These are phyloP conservation scores for Ophiostoma ulmi DNA, from an alignment of 2,329 filamentous ascomycete genomes.

Conservation along the genomic window DNA sequence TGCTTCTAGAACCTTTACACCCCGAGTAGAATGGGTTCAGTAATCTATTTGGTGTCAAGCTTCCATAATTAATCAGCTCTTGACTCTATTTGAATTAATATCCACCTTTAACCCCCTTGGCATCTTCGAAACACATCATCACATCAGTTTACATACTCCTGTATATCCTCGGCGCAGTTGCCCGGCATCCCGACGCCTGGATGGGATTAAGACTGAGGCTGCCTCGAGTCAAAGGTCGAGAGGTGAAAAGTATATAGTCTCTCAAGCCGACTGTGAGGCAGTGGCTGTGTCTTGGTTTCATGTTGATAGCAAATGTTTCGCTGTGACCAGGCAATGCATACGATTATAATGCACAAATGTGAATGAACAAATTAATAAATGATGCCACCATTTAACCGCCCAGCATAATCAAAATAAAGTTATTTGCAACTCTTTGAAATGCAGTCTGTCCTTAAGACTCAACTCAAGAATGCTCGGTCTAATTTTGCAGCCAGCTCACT, in stretches of 20 bases:
- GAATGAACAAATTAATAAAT: neutral
- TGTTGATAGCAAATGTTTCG: neutral
- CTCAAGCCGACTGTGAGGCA: neutral
- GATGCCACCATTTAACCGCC: too few relatives aligned
- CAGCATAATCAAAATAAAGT: too few relatives aligned
- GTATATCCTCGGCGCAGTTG: constrained; percentile 1
- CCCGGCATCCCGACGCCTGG: neutral
- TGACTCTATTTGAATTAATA: neutral
- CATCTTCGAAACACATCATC: neutral
- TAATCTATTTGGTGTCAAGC: too few relatives aligned
- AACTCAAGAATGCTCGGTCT: neutral
- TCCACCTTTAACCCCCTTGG: neutral
- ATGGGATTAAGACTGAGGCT: neutral
- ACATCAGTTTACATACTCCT: neutral
- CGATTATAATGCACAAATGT: neutral
- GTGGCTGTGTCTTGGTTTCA: constrained; percentile 1
- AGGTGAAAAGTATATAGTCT: neutral
- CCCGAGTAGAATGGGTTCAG: neutral
- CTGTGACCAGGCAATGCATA: neutral
- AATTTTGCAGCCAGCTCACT: neutral
- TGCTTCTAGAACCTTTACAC: constrained; percentile 7
- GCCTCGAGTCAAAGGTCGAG: neutral
- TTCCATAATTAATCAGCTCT: neutral
- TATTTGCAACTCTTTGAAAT: neutral
- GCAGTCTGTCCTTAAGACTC: neutral